Evolutionary conservation across 129 eudicot species (phyloP), one percentile per base, ranked within the genome.

Genomic region (Scalesia atractyloides): DNA sequence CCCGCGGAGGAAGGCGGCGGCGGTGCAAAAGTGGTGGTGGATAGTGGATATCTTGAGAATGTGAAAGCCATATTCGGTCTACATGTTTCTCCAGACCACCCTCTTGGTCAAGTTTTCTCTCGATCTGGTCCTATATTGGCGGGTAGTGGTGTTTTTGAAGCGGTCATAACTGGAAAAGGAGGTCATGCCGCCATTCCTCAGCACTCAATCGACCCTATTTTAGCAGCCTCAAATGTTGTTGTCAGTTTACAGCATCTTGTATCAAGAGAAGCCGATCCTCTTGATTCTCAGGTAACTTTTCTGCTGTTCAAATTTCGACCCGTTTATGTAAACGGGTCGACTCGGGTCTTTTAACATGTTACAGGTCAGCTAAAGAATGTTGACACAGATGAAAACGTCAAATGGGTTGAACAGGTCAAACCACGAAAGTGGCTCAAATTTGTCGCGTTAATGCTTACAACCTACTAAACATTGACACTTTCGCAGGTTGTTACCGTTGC

Each of bases 101-200:
- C 88, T 1, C 9, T 84, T 15, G 87, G 85, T 59, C 59, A 64
- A 36, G 89, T 82, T 4, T 82, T 83, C 58, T 33, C 89, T 2
- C 74, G 84, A 48, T 14, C 96, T 0, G 96, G 96, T 22, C 72
- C 89, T 9, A 0, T 81, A 26, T 12, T 81, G 76, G 96, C 96
- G 0, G 91, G 58, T 0, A 65, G 85, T 76, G 91, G 87, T 24
- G 2, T 66, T 56, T 88, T 88, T 70, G 89, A 86, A 64, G 96
- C 96, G 3, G 76, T 75, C 30, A 86, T 86, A 49, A 63, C 76
- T 44, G 96, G 96, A 18, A 91, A 86, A 70, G 97, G 97, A 0
- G 97, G 97, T 47, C 97, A 91, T 79, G 97, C 96, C 2, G 96
- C 96, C 62, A 80, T 86, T 79, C 97, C 97, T 2, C 96, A 88